A percentile compares a stretch with the other conserved stretches of the same genome.
Conservation (phyloP, 805 yeast species). For the Candida ficus region DNA sequence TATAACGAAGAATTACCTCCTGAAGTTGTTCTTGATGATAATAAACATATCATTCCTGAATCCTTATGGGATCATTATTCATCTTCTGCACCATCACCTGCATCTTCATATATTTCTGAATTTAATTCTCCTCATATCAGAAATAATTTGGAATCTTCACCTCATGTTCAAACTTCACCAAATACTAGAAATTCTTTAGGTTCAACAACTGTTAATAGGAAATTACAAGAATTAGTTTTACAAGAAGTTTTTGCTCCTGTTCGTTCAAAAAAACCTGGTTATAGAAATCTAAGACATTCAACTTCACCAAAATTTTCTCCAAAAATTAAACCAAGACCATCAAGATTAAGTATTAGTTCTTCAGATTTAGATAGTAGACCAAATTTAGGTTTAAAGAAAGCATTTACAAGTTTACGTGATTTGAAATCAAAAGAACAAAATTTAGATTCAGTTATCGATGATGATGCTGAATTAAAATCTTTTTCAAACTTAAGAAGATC, state of each 20-base stretch:
- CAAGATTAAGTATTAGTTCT: constrained; percentile 22
- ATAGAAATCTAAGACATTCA: constrained; percentile 10
- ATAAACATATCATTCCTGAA: constrained; percentile 85
- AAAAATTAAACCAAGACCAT: constrained; percentile 8
- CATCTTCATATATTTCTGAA: constrained; percentile 34
- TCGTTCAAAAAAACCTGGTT: constrained; percentile 4
- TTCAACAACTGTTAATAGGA: constrained; percentile 65
- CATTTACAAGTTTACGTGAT: background rate
- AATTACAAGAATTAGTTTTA: constrained; percentile 63
- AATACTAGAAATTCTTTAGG: constrained; percentile 32
- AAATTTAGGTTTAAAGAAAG: constrained; percentile 2
- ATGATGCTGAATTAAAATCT: background rate
- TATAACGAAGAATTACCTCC: constrained; percentile 40
- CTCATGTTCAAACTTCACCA: constrained; percentile 1
- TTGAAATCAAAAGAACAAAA: constrained; percentile 2
- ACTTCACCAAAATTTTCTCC: constrained; percentile 17
- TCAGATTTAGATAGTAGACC: constrained; percentile 23
- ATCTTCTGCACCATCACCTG: constrained; percentile 33
- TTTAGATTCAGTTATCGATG: background rate
- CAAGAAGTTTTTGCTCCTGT: constrained; percentile 66
- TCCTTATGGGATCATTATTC: constrained; percentile 65
- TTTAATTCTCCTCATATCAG: constrained; percentile 4
- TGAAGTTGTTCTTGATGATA: constrained; percentile 89
- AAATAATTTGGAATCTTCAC: background rate
- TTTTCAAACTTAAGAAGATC: constrained; percentile 12